Evolutionary conservation across 257 asterid genomes (phyloP), one percentile per base, ranked within the genome.

Genomic region (Fraxinus pennsylvanica): DNA sequence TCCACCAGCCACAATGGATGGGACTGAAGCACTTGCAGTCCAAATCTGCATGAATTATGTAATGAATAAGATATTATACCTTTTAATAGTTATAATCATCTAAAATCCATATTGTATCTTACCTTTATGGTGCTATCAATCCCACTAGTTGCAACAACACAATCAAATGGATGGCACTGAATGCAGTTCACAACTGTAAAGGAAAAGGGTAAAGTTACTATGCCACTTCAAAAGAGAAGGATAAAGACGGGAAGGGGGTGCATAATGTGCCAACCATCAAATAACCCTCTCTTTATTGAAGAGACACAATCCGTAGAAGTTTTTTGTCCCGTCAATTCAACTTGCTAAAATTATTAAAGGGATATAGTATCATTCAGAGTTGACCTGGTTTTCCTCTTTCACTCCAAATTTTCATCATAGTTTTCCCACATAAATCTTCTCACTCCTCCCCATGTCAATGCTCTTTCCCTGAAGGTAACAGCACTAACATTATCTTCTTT

Each of bases 61-160:
- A 59, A 67, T 57, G n/a, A 79, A 74, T 75, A 43, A 47, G 38
- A 52, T 32, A 70, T 65, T 15, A 35, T 35, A 30, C 66, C 75
- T 71, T 73, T 77, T 3, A 57, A 71, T 25, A 80, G 70, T 59
- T 69, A 13, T 22, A 79, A 71, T 29, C 9, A 63, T 83, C 77
- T 29, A 47, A 68, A 47, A 29, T 33, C 3, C 33, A 75, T 71
- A 76, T 32, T 50, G 61, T 52, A 81, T 73, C 88, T 80, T 84
- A 90, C 99, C 98, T 96, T 96, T 87, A 96, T 89, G 81, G 98
- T 96, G 89, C 76, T 90, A 81, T 96, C 99, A 71, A 96, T 93
- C 52, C 99, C 99, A 89, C 99, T 96, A 25, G 99, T 96, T 9
- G 98, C 99, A 78, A 96, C 84, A 73, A 86, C 88, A 82, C 87